Conservation (phyloP, 495 filamentous ascomycete genomes). For the Elasticomyces elasticus region DNA sequence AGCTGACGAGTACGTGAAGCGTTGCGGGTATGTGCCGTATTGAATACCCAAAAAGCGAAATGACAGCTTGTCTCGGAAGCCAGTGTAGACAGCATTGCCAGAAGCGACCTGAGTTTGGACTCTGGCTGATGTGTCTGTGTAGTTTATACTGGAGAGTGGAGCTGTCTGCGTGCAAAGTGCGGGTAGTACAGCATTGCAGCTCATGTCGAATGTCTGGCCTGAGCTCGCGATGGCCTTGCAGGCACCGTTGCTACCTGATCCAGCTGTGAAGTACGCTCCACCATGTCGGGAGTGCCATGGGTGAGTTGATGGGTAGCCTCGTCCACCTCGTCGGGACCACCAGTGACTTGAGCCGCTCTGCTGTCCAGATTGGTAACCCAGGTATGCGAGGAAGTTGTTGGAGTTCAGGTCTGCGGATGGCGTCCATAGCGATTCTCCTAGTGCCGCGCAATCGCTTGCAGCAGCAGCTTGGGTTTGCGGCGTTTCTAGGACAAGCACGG, state of each 20-base stretch:
- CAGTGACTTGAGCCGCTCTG: not conserved
- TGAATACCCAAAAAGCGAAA: not conserved
- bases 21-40: conserved; percentile 1
- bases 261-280: not conserved
- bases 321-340: not conserved
- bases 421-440: conserved; percentile 1
- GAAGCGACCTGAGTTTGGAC: not conserved
- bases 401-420: not conserved
- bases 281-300: not conserved
- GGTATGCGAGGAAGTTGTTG: conserved; percentile 1
- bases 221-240: not conserved
- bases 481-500: not conserved
- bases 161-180: conserved; percentile 2
- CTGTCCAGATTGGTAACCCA: not conserved
- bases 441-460: not conserved
- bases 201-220: not conserved
- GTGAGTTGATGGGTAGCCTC: not conserved
- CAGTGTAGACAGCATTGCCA: not conserved
- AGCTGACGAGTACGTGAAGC: not conserved
- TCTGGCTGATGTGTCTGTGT: not conserved
- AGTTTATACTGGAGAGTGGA: not conserved
- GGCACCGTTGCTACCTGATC: not conserved
- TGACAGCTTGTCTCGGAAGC: not conserved
- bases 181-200: not conserved
- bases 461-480: not conserved